phyloP scores from a whole-genome alignment of 2,329 filamentous ascomycete genomes.

The Monilinia vaccinii-corymbosi region DNA sequence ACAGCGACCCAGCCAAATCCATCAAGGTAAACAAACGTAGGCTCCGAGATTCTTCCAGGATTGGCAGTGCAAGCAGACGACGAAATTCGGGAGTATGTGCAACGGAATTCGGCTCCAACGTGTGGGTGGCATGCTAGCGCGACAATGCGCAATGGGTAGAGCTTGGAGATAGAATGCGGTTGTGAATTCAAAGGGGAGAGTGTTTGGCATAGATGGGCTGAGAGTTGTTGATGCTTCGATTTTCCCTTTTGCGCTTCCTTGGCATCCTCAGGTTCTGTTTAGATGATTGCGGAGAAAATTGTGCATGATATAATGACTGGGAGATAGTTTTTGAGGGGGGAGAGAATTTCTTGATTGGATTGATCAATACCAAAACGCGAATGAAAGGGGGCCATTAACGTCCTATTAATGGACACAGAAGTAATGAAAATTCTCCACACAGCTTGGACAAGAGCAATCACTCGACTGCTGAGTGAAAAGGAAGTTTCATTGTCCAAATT shows the following conservation, averaged over 20 bases:
- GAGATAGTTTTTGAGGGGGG: neutral
- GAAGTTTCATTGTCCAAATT: constrained; percentile 3
- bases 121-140: constrained; percentile 4
- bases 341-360: neutral
- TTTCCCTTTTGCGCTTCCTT: constrained; percentile 8
- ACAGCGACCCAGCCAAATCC: neutral
- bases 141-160: constrained; percentile 6
- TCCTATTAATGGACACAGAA: neutral
- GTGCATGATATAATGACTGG: neutral
- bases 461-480: constrained; percentile 5
- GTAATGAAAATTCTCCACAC: neutral
- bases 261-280: constrained; percentile 8
- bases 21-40: neutral
- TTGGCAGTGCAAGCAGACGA: neutral
- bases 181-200: neutral
- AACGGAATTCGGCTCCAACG: neutral
- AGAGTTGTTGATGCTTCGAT: constrained; percentile 6
- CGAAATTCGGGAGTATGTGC: neutral
- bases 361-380: neutral
- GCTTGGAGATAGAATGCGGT: neutral
- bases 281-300: constrained; percentile 11
- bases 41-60: neutral
- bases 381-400: neutral
- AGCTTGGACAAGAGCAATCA: neutral
- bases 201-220: neutral